Evolutionary conservation across 495 filamentous ascomycete genomes (phyloP).

Genomic region (Trichoderma reesei): DNA sequence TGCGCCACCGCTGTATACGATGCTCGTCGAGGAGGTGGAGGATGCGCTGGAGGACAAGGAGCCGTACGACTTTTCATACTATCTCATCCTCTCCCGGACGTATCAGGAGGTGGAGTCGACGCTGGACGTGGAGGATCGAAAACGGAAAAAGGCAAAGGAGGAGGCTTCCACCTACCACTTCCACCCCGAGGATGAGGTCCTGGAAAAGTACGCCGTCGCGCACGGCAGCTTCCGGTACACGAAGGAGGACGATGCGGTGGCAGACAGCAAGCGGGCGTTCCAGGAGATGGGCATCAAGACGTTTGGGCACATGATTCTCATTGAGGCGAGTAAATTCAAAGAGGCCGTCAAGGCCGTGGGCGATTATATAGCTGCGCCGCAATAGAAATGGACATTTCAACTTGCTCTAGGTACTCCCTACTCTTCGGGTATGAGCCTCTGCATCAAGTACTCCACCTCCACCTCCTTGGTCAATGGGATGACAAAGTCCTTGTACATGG

Average conservation of each 20-base stretch:
- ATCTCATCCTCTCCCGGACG: conserved; percentile 79
- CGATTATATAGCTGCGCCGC: conserved; percentile 34
- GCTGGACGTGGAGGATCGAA: conserved; percentile 58
- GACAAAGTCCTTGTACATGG: conserved; percentile 91
- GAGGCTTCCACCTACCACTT: conserved; percentile 62
- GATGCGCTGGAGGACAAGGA: conserved; percentile 86
- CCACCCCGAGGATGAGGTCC: conserved; percentile 91
- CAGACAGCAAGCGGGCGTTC: conserved; percentile 89
- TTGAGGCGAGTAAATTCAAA: conserved; percentile 60
- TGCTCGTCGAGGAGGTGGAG: conserved; percentile 86
- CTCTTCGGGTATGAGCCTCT: conserved; percentile 46
- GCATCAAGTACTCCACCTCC: conserved; percentile 96
- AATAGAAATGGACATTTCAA: conserved; percentile 1
- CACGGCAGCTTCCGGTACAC: conserved; percentile 62
- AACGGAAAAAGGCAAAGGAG: conserved; percentile 62
- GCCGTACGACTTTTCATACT: conserved; percentile 88
- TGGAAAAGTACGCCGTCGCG: conserved; percentile 61
- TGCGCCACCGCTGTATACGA: conserved; percentile 90
- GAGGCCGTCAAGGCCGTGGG: conserved; percentile 57
- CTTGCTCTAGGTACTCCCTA: conserved; percentile 9
- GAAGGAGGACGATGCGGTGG: conserved; percentile 66
- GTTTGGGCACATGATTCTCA: conserved; percentile 67
- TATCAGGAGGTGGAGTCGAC: conserved; percentile 81
- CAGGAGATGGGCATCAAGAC: conserved; percentile 86
- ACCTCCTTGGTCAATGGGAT: conserved; percentile 96